Base-by-base conservation (phyloP, 1,284 basidiomycete genomes). In the Testicularia cyperi region DNA sequence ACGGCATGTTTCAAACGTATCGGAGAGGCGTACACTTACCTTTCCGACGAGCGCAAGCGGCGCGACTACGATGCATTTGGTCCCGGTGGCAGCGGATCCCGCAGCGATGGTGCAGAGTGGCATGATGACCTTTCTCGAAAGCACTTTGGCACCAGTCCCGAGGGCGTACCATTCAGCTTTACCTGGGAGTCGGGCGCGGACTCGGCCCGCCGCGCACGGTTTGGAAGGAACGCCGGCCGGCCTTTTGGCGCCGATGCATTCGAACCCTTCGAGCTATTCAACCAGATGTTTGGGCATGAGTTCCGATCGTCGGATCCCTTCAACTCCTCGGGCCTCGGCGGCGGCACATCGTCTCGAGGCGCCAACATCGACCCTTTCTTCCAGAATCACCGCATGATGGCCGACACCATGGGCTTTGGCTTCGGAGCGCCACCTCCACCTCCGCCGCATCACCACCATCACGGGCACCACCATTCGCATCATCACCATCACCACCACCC, bases 221-320 rank as follows among this genome's bases (percentile, higher is more conserved):
- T 56, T 13, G 57, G 57, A 1, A 31, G 52, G n/a, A 32, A 58
- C 6, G 45, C 45, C 9, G 58, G 63, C 9, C 40, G 60, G 3
- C 60, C 58, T 15, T 60, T 66, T 28, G 70, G 69, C 16, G 38
- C 57, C 4, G 67, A 70, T 18, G 53, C 53, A 7, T 53, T 62
- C 18, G 70, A 73, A 20, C 71, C 71, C 5, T 73, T 72, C 23
- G 66, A 70, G 52, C 44, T 73, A 34, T 73, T 73, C 41, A 71
- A 72, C 37, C 55, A 56, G 40, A 73, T 73, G 71, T 73, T 73
- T 29, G 55, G 42, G 22, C 46, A 44, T 7, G 54, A 64, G 21
- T 63, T 64, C 19, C 23, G 44, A 4, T 56, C 52, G 10, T 44
- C 31, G 40, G 49, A 49, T 39, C 44, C 43, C 0, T 61, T 54